Base-by-base conservation (phyloP, 2,329 filamentous ascomycete genomes). In the Diaporthe australafricana region DNA sequence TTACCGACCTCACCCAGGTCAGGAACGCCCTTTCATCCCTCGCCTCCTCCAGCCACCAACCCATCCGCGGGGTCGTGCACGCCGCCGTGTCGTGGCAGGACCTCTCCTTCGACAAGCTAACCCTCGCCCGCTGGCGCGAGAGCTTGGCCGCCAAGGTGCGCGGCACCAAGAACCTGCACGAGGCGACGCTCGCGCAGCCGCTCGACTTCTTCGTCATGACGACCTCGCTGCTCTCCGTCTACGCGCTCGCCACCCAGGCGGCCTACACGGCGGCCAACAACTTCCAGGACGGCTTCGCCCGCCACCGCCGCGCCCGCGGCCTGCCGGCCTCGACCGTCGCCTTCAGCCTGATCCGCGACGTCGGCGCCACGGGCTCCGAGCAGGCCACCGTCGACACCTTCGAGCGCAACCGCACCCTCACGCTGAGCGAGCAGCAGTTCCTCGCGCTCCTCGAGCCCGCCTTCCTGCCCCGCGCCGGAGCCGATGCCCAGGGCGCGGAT, bases 181-280 rank as follows among this genome's bases (percentile, higher is more conserved):
- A 55, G 9, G 35, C 38, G 11, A 48, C 40, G 7, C 62, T 73
- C 5, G n/a, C n/a, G n/a, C n/a, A n/a, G n/a, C 7, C 62, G 38
- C 70, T 77, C 17, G 81, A 83, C 67, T 85, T 85, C 75, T 85
- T 84, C 71, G 74, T 83, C 60, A 78, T 83, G 75, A 75, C 84
- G 1, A 83, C 82, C 1, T 85, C 83, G 1, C 74, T 80, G 0
- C 75, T 77, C 9, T 80, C 80, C 1, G 75, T 84, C 27, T 74
- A 81, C 42, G 83, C 83, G 25, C 79, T 77, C 42, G 67, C 74
- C 17, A 76, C 77, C 4, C 83, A 85, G 72, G 75, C 77, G 47
- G 84, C 84, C 72, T 85, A 85, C 73, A 77, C 79, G 3, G 81
- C 82, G 7, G 82, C 77, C 30, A 80, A 80, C 57, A 78, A 80